A percentile compares a stretch with the other conserved stretches of the same genome.
Conservation (phyloP, 83 land plant genomes). For the Diphasiastrum complanatum region DNA sequence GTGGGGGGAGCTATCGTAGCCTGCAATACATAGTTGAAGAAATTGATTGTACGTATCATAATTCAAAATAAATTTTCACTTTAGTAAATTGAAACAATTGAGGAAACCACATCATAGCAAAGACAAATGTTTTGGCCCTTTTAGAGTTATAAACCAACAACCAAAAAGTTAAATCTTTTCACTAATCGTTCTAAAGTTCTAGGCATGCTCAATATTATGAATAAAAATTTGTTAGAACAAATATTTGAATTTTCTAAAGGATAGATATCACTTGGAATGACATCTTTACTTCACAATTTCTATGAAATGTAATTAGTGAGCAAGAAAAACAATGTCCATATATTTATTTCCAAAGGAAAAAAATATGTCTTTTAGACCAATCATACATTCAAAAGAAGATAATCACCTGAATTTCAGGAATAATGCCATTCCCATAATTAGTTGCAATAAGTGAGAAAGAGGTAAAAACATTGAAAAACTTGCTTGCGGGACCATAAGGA, state of each 20-base stretch:
- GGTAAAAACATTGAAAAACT: conserved; percentile 58
- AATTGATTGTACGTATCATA: no score
- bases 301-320: no score
- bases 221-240: no score
- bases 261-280: no score
- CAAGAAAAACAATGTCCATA: neutral
- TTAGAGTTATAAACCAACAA: no score
- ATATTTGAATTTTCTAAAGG: no score
- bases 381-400: neutral
- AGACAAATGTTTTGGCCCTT: no score
- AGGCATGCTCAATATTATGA: no score
- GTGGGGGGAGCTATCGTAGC: conserved; percentile 90
- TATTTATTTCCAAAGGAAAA: neutral
- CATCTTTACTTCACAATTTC: no score
- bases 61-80: neutral
- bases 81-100: neutral
- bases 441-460: conserved; percentile 76
- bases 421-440: conserved; percentile 71
- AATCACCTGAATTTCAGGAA: conserved; percentile 91
- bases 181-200: no score
- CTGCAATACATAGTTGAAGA: conserved; percentile 27
- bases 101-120: no score
- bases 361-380: neutral
- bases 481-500: conserved; percentile 21
- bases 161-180: no score